Evolutionary conservation across 495 filamentous ascomycete species (phyloP).

Genomic region (Penicillium mononematosum): DNA sequence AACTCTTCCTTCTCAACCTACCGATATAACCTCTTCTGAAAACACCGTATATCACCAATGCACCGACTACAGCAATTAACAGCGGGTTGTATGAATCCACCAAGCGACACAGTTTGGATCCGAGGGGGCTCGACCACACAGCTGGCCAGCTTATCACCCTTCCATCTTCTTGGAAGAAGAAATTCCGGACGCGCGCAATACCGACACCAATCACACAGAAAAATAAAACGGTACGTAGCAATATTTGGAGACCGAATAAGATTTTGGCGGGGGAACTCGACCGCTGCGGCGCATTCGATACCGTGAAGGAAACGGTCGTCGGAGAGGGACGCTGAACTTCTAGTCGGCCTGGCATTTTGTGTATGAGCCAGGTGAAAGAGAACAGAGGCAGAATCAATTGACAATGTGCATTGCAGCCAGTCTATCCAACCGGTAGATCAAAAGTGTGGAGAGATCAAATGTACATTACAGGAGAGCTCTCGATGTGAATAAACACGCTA

Average conservation of each 20-base stretch:
- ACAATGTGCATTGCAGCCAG: background rate
- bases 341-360: slow-evolving; percentile 52
- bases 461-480: slow-evolving; percentile 13
- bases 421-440: background rate
- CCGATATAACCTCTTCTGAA: slow-evolving; percentile 52
- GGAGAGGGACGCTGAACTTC: slow-evolving; percentile 72
- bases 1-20: slow-evolving; percentile 21
- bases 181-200: slow-evolving; percentile 36
- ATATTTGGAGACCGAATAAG: slow-evolving; percentile 48
- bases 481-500: slow-evolving; percentile 21
- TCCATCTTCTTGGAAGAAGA: slow-evolving; percentile 26
- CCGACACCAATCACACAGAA: slow-evolving; percentile 43
- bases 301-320: slow-evolving; percentile 81
- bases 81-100: slow-evolving; percentile 40
- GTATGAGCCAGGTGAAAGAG: background rate
- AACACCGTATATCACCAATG: slow-evolving; percentile 45
- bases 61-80: slow-evolving; percentile 28
- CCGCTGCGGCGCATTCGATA: slow-evolving; percentile 66
- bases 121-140: slow-evolving; percentile 36
- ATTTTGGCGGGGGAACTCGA: slow-evolving; percentile 57
- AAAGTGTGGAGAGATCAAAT: background rate
- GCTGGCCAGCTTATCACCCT: slow-evolving; percentile 29
- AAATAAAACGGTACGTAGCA: slow-evolving; percentile 48
- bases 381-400: background rate
- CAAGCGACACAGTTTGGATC: slow-evolving; percentile 31